phyloP scores from a whole-genome alignment of 2,329 filamentous ascomycete genomes.

The Iodosphaeria phyllophila region DNA sequence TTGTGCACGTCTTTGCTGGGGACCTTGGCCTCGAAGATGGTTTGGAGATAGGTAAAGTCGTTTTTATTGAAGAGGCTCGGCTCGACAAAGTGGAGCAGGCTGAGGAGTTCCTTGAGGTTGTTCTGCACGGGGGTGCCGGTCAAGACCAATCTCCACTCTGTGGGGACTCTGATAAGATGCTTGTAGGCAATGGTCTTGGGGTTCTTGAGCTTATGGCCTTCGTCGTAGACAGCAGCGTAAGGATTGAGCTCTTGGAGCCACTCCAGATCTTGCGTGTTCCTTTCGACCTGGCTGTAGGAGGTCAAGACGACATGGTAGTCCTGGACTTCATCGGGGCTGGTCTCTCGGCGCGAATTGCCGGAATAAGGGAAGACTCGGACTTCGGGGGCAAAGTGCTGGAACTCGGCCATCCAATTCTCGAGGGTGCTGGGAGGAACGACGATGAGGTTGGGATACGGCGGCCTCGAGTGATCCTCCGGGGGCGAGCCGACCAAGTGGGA shows the following conservation, averaged over 20 bases:
- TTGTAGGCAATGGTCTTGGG: conserved; percentile 65
- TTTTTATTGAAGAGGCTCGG: conserved; percentile 57
- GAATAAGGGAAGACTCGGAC: conserved; percentile 55
- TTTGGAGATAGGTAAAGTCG: conserved; percentile 60
- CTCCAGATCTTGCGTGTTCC: conserved; percentile 27
- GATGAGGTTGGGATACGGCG: conserved; percentile 58
- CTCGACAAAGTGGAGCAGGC: conserved; percentile 85
- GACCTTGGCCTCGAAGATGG: conserved; percentile 83
- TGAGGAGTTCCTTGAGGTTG: conserved; percentile 81
- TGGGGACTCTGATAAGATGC: conserved; percentile 57
- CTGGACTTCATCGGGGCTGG: conserved; percentile 43
- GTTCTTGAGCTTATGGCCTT: conserved; percentile 88
- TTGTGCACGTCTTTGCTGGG: conserved; percentile 65
- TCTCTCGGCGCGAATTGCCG: conserved; percentile 40
- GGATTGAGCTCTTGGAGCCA: conserved; percentile 29
- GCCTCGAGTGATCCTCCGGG: conserved; percentile 12
- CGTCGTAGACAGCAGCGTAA: conserved; percentile 61
- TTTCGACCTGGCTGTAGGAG: conserved; percentile 38
- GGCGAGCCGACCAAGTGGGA: conserved; percentile 60
- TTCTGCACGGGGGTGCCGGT: conserved; percentile 88
- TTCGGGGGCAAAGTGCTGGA: conserved; percentile 65
- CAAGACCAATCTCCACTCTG: conserved; percentile 71
- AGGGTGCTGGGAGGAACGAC: conserved; percentile 86
- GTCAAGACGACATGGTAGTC: conserved; percentile 45
- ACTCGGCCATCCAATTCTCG: conserved; percentile 91